Evolutionary conservation across 1,284 basidiomycete genomes (phyloP), one percentile per base, ranked within the genome.

Genomic region (Cryptococcus neoformans): DNA sequence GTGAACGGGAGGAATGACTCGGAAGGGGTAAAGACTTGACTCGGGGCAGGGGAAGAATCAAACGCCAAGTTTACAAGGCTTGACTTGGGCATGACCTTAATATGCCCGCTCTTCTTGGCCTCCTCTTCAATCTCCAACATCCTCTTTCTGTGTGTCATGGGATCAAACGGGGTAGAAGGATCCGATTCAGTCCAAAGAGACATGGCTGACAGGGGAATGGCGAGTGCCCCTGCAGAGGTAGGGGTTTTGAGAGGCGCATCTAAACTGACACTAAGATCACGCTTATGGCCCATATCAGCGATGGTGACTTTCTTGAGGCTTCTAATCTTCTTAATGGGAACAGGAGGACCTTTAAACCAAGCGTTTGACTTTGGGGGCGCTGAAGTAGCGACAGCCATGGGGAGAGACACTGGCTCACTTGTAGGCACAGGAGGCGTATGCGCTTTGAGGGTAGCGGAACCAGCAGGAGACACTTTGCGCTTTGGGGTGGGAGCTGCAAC

Each of bases 101-200:
- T 34, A 44, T 10, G 4, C 11, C n/a, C 39, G 10, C 10, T 9
- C 8, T 36, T 39, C 14, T 16, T 34, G 37, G 39, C 37, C 36
- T 54, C 44, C 39, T 55, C 53, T 41, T 56, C 49, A 7, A 60
- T 54, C 36, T 59, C 54, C 51, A 52, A 54, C 42, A 57, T 38
- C 49, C 52, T 60, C 17, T 54, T 51, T n/a, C 49, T 38, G 6
- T 53, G 56, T 9, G 60, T 28, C 9, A 61, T 62, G 6, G 66
- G 67, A 38, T 71, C 69, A 55, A 63, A 69, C 1, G 71, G 71
- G 17, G 69, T 68, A 14, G 68, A 68, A 3, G 72, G 74, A 50
- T 73, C 70, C 12, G 72, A 73, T 41, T 70, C 71, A 1, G 71
- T 74, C 5, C 64, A 72, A n/a, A 63, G 41, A 10, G 68, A 67